These are phyloP conservation scores for Coniella lustricola DNA, from an alignment of 2,329 filamentous ascomycete species.

Conservation along the genomic window DNA sequence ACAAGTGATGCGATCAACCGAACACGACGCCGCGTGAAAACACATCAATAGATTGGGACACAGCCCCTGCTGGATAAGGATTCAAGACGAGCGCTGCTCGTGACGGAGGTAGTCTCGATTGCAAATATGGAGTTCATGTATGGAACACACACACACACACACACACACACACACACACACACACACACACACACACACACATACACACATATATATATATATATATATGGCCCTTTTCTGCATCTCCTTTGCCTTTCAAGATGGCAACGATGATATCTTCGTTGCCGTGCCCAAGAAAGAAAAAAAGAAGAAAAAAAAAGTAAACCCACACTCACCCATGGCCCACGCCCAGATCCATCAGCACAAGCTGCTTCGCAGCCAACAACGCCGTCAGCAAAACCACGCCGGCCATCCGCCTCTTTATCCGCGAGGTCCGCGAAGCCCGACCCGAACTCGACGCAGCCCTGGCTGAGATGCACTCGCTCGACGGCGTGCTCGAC, in stretches of 20 bases:
- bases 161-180: too few relatives aligned
- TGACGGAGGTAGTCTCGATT: too few relatives aligned
- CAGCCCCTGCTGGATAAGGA: too few relatives aligned
- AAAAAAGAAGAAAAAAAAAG: neutral
- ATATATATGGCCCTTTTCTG: neutral
- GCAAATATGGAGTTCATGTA: slow-evolving; percentile 3
- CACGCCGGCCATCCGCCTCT: slow-evolving; percentile 26
- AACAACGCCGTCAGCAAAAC: slow-evolving; percentile 29
- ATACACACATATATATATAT: too few relatives aligned
- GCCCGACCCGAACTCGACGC: slow-evolving; percentile 31
- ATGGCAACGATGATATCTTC: neutral
- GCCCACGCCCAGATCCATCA: slow-evolving; percentile 27
- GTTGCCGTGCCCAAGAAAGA: too few relatives aligned
- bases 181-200: too few relatives aligned
- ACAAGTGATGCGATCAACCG: too few relatives aligned
- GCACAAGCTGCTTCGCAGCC: slow-evolving; percentile 30
- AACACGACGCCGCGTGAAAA: too few relatives aligned
- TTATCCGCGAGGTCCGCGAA: slow-evolving; percentile 35
- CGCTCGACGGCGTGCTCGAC: slow-evolving; percentile 31
- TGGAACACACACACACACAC: neutral
- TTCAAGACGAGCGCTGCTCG: too few relatives aligned
- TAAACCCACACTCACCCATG: neutral
- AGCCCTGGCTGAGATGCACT: slow-evolving; percentile 34
- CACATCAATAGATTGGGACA: too few relatives aligned
- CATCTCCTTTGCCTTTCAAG: neutral